Evolutionary conservation across 192 early-diverging fungal genomes (phyloP), one percentile per base, ranked within the genome.

Genomic region (Linnemannia exigua): DNA sequence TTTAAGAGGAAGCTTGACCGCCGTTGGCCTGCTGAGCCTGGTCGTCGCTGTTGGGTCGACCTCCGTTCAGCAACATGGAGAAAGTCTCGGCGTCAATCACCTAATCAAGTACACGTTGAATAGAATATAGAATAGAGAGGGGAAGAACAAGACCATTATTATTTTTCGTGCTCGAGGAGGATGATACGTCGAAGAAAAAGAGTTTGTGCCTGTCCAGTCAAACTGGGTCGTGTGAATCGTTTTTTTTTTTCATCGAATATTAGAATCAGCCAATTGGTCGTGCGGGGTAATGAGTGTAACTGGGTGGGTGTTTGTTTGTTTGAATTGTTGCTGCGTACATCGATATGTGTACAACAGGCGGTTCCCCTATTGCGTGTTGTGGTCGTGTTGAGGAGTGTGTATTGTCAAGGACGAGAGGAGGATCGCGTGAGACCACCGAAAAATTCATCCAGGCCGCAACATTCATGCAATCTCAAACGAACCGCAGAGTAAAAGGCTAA

Each of bases 1-100:
- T n/a, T 63, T 63, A 63, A 25, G 58, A 63, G 58, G 58, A 63
- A 31, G 28, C 58, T 38, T 72, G 31, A 16, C 70, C 54, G 22
- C 20, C 52, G 2, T 66, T 51, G 54, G 48, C 51, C 9, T 44
- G 41, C 31, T 73, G 72, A 12, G 72, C 50, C 47, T 38, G 33
- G 19, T 19, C 36, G 33, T n/a, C 44, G 75, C n/a, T 66, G 22
- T 36, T 19, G 61, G 74, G 75, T 33, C 79, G 82, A 54, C 44
- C 47, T 19, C 31, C 25, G 61, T 79, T 79, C 37, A 79, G 83
- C 16, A 85, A 73, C 41, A 38, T 74, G 58, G 44, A 61, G 74
- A 85, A 85, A 5, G 83, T 36, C 35, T 79, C 77, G 22, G 83
- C 83, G 37, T 85, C 77, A 74, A 79, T 85, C 66, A 85, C 74